Percentiles rank a stretch among this genome's conserved stretches.
Evolutionary conservation across 2,329 filamentous ascomycete species (phyloP).

Genomic region (Trichoderma harzianum): DNA sequence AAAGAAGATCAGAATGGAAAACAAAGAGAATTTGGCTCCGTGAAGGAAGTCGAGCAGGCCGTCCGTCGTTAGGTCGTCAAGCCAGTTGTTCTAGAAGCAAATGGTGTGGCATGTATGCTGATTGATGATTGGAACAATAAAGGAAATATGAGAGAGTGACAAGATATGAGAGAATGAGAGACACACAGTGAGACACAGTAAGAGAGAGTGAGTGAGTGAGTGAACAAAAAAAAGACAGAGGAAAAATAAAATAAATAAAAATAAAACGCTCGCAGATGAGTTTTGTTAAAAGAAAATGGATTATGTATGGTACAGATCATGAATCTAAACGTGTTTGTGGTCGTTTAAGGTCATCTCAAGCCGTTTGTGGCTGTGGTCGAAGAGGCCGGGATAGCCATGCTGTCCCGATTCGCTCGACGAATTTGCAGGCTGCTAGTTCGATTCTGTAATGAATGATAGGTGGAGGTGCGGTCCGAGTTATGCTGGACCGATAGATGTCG

Average conservation of each 20-base stretch:
- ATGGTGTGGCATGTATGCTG: not conserved
- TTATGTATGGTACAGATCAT: conserved; percentile 20
- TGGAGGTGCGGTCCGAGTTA: not conserved
- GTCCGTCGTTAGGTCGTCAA: conserved; percentile 18
- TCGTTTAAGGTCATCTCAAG: conserved; percentile 42
- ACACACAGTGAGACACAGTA: conserved; percentile 13
- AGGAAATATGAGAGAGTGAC: conserved; percentile 2
- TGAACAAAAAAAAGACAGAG: conserved; percentile 18
- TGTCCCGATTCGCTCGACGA: conserved; percentile 42
- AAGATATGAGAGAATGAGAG: conserved; percentile 25
- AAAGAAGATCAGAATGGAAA: not conserved
- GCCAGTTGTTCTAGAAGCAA: conserved; percentile 13
- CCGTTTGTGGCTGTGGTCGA: conserved; percentile 39
- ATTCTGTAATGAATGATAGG: conserved; percentile 35
- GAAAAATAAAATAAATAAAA: conserved; percentile 26
- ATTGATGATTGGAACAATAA: not conserved
- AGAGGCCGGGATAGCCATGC: conserved; percentile 34
- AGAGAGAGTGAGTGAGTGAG: conserved; percentile 20
- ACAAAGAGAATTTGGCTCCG: conserved; percentile 10
- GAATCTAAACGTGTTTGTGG: conserved; percentile 10
- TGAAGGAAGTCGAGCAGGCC: conserved; percentile 8
- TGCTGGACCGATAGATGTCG: conserved; percentile 46
- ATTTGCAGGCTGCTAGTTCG: conserved; percentile 46
- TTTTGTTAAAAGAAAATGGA: conserved; percentile 25
- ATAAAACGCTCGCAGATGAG: conserved; percentile 28